Base-by-base conservation (phyloP, 73 alveolate species). In the Paramecium pentaurelia region DNA sequence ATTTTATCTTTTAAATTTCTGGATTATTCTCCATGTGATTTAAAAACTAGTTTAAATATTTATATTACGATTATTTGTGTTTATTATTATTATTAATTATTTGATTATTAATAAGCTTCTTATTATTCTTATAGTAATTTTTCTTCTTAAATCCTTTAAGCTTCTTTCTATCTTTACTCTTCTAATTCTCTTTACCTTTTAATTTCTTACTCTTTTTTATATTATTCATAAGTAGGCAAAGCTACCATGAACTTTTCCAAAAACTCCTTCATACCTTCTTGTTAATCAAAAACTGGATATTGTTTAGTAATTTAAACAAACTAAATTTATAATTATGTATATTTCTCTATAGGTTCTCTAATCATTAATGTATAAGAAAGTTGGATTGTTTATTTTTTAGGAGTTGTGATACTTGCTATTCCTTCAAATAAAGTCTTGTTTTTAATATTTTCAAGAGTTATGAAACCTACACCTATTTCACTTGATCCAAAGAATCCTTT, bases 261-360 rank as follows among this genome's bases (percentile, higher is more conserved):
- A 80, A 45, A 80, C 27, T 80, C 91, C 12, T 80, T 80, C 49
- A 80, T 49, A 25, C 75, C 91, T 22, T 80, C 91, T 27, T 80
- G 6, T 9, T 27, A 20, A 49, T 80, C 75, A 80, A 80, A 80
- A 5, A 27, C 32, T 44, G 91, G 91, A 47, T 27, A 80, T 36
- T 44, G 9, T 27, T 80, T 80, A 7, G 12, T 10, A 18, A 80
- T 80, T 45, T 27, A 9, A 27, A 80, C 47, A 80, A 42, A n/a
- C 14, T 44, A 25, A 18, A 80, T 80, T 20, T 80, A 45, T n/a
- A 20, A 16, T 27, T 42, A 27, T 10, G 36, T 38, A 28, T 44
- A 40, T 80, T 80, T 80, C 45, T 80, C 75, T 11, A 80, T 9
- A 25, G 91, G 91, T 80, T 80, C 91, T 64, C 91, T 34, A 45